Evolutionary conservation across 163 green algal genomes (phyloP).

Genomic region (Volvox carteri): DNA sequence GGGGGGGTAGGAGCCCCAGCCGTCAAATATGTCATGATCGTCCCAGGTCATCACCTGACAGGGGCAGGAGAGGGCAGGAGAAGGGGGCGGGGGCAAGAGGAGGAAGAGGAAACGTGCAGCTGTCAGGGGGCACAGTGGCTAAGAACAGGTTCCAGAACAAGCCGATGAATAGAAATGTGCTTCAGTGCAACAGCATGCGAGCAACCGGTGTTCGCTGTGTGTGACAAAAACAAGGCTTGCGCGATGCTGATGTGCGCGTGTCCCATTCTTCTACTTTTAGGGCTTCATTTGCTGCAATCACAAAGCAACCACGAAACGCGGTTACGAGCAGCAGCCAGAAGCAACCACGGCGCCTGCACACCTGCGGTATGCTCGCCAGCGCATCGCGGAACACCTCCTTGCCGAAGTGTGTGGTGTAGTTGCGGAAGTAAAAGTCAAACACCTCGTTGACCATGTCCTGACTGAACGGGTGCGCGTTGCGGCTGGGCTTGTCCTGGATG

Average conservation of each 20-base stretch:
- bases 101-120: neutral
- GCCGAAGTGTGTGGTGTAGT: constrained; percentile 56
- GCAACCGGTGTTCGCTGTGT: no score
- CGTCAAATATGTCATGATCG: constrained; percentile 82
- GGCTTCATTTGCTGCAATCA: no score
- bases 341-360: no score
- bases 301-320: no score
- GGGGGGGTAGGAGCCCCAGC: constrained; percentile 77
- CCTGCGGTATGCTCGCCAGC: constrained; percentile 64
- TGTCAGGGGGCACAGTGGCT: no score
- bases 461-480: constrained; percentile 44
- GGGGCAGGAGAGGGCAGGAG: neutral
- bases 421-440: constrained; percentile 60
- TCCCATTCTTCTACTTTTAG: no score
- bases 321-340: no score
- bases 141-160: no score
- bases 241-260: no score
- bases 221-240: no score
- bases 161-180: no score
- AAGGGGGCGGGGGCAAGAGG: neutral
- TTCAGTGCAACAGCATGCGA: no score
- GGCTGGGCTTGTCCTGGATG: constrained; percentile 40
- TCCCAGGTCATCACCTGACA: constrained; percentile 81
- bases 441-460: constrained; percentile 53
- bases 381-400: constrained; percentile 62